Evolutionary conservation across 108 stramenopile genomes (phyloP), one percentile per base, ranked within the genome.

Genomic region (Epithemia pelagica): DNA sequence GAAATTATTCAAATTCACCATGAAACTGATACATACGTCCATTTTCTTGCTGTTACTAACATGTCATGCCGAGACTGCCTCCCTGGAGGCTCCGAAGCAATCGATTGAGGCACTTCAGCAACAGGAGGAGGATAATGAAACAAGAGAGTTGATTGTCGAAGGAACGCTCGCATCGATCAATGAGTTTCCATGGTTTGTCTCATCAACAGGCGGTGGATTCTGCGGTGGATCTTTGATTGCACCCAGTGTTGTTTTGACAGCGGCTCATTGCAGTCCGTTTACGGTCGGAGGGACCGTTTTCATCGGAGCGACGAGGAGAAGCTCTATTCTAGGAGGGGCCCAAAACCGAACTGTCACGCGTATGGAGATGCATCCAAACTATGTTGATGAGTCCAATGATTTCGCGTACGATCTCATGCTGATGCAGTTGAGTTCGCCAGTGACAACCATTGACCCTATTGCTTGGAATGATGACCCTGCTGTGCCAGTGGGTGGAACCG

Each of bases 161-260:
- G 31, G 61, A 7, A 62, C 29, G 7, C 56, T 58, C 18, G 56
- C 56, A 18, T 58, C 56, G 7, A 21, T 27, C 18, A n/a, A n/a
- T 18, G 56, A 58, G 7, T 58, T 58, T 58, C 56, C 56, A 23
- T 58, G 56, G 56, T 58, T 58, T 27, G 56, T 27, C 25, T 23
- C 56, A 7, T 23, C 56, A 19, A 58, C 25, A 7, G 56, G 56
- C 26, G 25, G 56, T 27, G 22, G 22, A 7, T 58, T 7, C 7
- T 61, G 61, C 21, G 61, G 61, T 2, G 30, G 24, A 2, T 61
- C 61, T n/a, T 27, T 61, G 26, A 29, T 61, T 30, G 20, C n/a
- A 8, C 29, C 27, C 27, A 21, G 30, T 31, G 26, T 61, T 31
- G 20, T 61, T n/a, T 31, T 61, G 28, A 61, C 61, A 26, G 61